Percentiles rank a stretch among this genome's conserved stretches.
Conservation (phyloP, 148 eudicot genomes). For the Rhododendron henanense region DNA sequence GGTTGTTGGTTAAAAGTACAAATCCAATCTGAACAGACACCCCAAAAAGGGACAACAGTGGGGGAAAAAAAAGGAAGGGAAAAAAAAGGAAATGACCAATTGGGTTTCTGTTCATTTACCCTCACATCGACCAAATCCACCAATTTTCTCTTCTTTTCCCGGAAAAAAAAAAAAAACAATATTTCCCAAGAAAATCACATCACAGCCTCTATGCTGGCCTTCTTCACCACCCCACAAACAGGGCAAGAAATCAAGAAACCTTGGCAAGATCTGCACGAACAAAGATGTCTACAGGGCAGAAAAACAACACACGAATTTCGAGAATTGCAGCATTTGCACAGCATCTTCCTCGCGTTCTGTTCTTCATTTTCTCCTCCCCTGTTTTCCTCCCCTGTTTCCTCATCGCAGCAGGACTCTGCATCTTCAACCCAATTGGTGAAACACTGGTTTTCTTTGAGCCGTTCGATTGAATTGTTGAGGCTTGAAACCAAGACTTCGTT, state of each 20-base stretch:
- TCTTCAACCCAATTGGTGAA: conserved; percentile 38
- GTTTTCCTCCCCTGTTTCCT: conserved; percentile 10
- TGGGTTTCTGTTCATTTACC: conserved; percentile 5
- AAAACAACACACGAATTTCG: conserved; percentile 45
- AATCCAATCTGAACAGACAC: background rate
- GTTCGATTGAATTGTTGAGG: conserved; percentile 43
- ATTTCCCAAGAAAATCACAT: conserved; percentile 19
- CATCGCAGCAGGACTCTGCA: conserved; percentile 59
- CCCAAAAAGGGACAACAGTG: background rate
- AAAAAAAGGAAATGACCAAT: background rate
- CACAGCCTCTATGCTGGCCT: conserved; percentile 52
- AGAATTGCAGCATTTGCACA: conserved; percentile 49
- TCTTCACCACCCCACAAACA: conserved; percentile 55
- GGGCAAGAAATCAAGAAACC: conserved; percentile 60
- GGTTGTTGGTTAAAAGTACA: conserved; percentile 1
- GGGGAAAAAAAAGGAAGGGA: background rate
- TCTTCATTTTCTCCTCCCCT: conserved; percentile 6
- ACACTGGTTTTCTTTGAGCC: conserved; percentile 37
- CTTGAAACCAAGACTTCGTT: conserved; percentile 49
- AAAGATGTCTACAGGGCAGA: conserved; percentile 71
- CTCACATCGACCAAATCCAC: background rate
- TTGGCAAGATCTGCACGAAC: conserved; percentile 62
- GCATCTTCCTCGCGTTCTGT: conserved; percentile 11
- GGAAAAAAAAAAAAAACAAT: background rate
- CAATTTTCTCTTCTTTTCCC: background rate